These are phyloP conservation scores for Geranomyces michiganensis DNA, from an alignment of 192 early-diverging fungal species.

Conservation along the genomic window DNA sequence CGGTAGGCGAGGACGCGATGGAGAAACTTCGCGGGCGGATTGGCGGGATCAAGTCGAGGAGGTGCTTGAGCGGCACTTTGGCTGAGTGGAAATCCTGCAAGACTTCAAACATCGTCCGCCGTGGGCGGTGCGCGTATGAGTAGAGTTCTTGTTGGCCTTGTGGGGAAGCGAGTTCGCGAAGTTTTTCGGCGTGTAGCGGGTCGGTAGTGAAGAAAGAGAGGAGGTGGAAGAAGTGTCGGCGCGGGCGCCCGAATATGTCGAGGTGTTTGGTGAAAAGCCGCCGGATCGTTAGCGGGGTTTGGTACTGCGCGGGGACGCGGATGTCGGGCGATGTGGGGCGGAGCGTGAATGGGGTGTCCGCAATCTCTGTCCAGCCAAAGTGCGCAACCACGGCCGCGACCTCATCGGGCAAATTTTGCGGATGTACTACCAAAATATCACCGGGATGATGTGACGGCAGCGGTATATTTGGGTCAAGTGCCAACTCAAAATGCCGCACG, in stretches of 20 bases:
- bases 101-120: constrained; percentile 82
- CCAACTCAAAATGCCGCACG: constrained; percentile 81
- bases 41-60: constrained; percentile 82
- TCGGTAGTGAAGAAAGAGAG: constrained; percentile 76
- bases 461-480: constrained; percentile 13
- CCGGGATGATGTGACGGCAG: constrained; percentile 68
- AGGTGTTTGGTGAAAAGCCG: constrained; percentile 74
- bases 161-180: constrained; percentile 76
- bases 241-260: constrained; percentile 84
- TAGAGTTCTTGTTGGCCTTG: constrained; percentile 89
- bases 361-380: constrained; percentile 69
- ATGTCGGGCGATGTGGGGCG: constrained; percentile 50
- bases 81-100: constrained; percentile 82
- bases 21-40: constrained; percentile 84
- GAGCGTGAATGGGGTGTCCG: constrained; percentile 64
- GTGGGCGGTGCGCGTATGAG: constrained; percentile 79
- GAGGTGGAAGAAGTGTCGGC: constrained; percentile 90
- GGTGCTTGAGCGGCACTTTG: constrained; percentile 71
- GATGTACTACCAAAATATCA: constrained; percentile 77
- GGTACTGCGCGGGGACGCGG: constrained; percentile 52
- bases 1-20: constrained; percentile 71
- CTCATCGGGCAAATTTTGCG: constrained; percentile 70
- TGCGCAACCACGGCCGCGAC: constrained; percentile 70
- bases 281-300: constrained; percentile 66
- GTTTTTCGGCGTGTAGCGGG: constrained; percentile 70